These are phyloP conservation scores for Salix exigua DNA, from an alignment of 345 rosid species.

Conservation along the genomic window DNA sequence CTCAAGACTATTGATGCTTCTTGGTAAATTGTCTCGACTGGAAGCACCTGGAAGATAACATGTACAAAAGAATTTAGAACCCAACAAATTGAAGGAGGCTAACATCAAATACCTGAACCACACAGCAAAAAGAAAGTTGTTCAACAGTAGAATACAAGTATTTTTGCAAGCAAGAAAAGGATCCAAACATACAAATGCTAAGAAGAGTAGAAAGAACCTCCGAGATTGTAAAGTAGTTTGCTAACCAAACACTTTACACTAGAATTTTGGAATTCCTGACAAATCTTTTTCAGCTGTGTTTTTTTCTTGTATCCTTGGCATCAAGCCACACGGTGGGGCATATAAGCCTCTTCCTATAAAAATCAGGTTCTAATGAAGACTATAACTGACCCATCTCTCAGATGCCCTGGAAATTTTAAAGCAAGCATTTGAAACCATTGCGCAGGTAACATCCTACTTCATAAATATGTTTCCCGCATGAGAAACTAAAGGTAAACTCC, in stretches of 20 bases:
- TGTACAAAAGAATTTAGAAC: constrained; percentile 9
- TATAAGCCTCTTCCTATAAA: not conserved
- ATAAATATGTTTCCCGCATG: not conserved
- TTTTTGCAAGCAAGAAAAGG: too few relatives aligned
- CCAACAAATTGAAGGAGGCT: not conserved
- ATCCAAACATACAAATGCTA: too few relatives aligned
- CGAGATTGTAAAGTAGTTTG: too few relatives aligned
- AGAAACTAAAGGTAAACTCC: not conserved
- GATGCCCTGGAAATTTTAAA: not conserved
- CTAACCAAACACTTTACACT: not conserved
- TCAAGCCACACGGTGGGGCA: not conserved
- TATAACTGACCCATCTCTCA: not conserved
- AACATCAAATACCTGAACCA: not conserved
- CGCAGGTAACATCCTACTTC: not conserved
- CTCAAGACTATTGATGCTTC: constrained; percentile 88
- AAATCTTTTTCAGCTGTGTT: not conserved
- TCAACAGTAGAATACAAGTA: not conserved
- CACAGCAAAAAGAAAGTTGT: not conserved
- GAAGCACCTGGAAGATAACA: constrained; percentile 69
- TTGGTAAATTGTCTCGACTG: constrained; percentile 54
- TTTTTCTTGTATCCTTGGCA: too few relatives aligned
- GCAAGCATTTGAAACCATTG: not conserved
- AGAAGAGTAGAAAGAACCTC: too few relatives aligned
- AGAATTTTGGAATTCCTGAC: not conserved
- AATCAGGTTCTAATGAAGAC: not conserved